Conservation (phyloP, 352 stramenopile genomes). For the Globisporangium carolinianum region DNA sequence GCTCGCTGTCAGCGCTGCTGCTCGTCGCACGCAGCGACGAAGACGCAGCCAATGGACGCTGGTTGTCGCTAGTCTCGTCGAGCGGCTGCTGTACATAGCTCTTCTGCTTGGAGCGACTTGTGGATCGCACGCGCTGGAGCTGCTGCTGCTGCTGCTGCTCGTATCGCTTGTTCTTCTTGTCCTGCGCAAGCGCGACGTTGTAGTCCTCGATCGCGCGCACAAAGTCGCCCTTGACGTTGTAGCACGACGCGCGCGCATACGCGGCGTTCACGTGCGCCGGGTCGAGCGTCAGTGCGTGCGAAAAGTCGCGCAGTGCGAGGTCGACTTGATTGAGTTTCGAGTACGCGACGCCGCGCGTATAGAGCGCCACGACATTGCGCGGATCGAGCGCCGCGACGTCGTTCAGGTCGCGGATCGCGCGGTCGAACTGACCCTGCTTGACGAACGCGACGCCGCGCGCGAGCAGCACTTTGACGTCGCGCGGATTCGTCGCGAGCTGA, state of each 20-base stretch:
- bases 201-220: constrained; percentile 87
- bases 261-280: constrained; percentile 84
- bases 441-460: constrained; percentile 71
- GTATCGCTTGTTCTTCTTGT: constrained; percentile 36
- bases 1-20: not conserved
- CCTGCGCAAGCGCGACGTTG: constrained; percentile 80
- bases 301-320: constrained; percentile 77
- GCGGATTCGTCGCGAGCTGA: constrained; percentile 53
- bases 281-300: constrained; percentile 61
- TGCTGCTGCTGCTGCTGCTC: constrained; percentile 24
- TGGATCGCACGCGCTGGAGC: constrained; percentile 25
- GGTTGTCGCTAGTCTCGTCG: constrained; percentile 18
- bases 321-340: constrained; percentile 67
- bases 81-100: constrained; percentile 24
- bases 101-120: constrained; percentile 17
- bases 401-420: constrained; percentile 53
- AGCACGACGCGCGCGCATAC: constrained; percentile 81
- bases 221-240: constrained; percentile 84
- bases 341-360: constrained; percentile 68
- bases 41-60: constrained; percentile 3
- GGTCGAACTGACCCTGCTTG: constrained; percentile 56
- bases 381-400: constrained; percentile 38
- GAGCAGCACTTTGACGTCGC: constrained; percentile 58
- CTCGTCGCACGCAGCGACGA: not conserved
- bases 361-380: constrained; percentile 43